Conservation (phyloP, 2,329 filamentous ascomycete genomes). For the Epichloe baconii region DNA sequence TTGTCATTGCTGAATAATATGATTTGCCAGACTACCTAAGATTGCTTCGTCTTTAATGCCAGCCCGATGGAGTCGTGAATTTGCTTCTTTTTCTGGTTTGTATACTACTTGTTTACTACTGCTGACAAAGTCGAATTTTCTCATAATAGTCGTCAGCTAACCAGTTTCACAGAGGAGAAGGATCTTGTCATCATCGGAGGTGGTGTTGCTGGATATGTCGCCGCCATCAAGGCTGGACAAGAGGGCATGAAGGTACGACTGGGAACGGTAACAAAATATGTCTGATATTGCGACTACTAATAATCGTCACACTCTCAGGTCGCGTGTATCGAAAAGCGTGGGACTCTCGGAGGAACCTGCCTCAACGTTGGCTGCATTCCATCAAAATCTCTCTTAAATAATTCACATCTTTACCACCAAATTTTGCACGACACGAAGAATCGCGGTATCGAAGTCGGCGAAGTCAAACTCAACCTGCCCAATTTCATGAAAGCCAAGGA, state of each 20-base stretch:
- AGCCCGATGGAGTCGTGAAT: slow-evolving; percentile 43
- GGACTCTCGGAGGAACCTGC: slow-evolving; percentile 87
- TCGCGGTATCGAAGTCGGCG: slow-evolving; percentile 92
- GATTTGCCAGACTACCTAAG: slow-evolving; percentile 31
- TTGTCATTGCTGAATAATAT: not conserved
- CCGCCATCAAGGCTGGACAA: slow-evolving; percentile 97
- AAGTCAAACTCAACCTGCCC: slow-evolving; percentile 88
- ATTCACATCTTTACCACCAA: slow-evolving; percentile 96
- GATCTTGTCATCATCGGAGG: slow-evolving; percentile 96
- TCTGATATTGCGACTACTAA: slow-evolving; percentile 3
- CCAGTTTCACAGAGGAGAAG: slow-evolving; percentile 60
- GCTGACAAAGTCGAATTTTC: not conserved
- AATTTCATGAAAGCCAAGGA: slow-evolving; percentile 99
- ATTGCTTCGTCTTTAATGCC: slow-evolving; percentile 26
- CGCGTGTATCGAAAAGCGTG: slow-evolving; percentile 96
- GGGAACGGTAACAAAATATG: not conserved
- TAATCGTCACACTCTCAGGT: slow-evolving; percentile 41
- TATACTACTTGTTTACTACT: slow-evolving; percentile 8
- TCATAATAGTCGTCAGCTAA: not conserved
- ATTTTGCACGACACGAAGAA: slow-evolving; percentile 94
- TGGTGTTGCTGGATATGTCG: slow-evolving; percentile 96
- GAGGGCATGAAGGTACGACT: slow-evolving; percentile 75
- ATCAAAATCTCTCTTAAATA: slow-evolving; percentile 98
- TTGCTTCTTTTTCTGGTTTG: slow-evolving; percentile 45
- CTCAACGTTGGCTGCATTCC: slow-evolving; percentile 98